Base-by-base conservation (phyloP, 1,139 yeast species). In the Spathaspora jeffriesii region DNA sequence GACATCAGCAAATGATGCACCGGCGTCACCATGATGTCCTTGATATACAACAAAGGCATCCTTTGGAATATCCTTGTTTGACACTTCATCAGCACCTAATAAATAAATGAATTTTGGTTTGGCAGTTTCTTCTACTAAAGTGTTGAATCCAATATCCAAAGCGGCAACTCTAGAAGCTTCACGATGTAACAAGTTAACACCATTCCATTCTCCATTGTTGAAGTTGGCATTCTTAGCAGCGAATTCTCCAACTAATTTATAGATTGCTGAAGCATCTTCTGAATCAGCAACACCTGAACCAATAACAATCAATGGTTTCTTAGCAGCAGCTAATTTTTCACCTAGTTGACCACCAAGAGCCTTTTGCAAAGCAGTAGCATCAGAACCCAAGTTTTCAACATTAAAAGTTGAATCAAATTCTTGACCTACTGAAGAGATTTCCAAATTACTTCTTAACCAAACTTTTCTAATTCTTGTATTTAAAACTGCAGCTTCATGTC, bases 1-100 rank as follows among this genome's bases (percentile, higher is more conserved):
- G 40, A 89, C 96, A 64, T 89, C 96, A 43, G 96, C 96, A 59
- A 82, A 80, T 17, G 93, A 85, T 28, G 96, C 96, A 58, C 96
- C 96, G 36, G 81, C 67, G 58, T 89, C 96, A 72, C 96, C 96
- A 68, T 89, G 96, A 68, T 89, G 96, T 48, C 96, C 96, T 71
- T 89, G 92, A 71, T 89, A 89, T 47, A 89, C 85, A 34, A 89
- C 96, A 65, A 89, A 89, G 10, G 96, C 91, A 64, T 89, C 95
- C 66, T 78, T 75, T 57, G 96, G 96, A 59, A 88, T 82, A 51
- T 86, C 88, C 48, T 77, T 71, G 54, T 84, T 81, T 54, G 78
- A 70, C 54, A 88, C 67, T 70, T 89, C 96, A 67, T 89, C 96
- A 40, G 96, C 96, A 44, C 93, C 95, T 49, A 89, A 77, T 61